These are phyloP conservation scores for Butyriboletus appendiculatus DNA, from an alignment of 1,284 basidiomycete species.

Conservation along the genomic window DNA sequence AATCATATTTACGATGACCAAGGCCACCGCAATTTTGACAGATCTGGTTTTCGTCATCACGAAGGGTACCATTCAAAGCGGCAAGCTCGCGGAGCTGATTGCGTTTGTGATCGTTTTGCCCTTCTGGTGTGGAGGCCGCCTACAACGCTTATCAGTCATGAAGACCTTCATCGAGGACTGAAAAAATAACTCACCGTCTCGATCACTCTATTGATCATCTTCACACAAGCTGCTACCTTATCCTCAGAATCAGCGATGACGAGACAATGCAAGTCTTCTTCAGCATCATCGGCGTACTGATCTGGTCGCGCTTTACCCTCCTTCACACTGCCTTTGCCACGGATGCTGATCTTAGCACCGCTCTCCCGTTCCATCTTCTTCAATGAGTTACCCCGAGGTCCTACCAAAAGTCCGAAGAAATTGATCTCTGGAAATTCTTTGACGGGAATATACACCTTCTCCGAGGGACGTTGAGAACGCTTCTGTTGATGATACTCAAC, in stretches of 20 bases:
- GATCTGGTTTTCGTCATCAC: conserved; percentile 99
- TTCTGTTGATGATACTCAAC: conserved; percentile 95
- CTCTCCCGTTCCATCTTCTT: conserved; percentile 99
- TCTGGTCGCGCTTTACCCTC: conserved; percentile 96
- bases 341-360: conserved; percentile 98
- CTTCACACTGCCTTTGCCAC: conserved; percentile 98
- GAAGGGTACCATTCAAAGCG: conserved; percentile 96
- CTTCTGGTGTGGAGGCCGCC: conserved; percentile 98
- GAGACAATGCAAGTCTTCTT: conserved; percentile 98
- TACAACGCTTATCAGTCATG: conserved; percentile 37
- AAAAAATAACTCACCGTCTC: conserved; percentile 75
- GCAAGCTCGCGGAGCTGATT: conserved; percentile 98
- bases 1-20: conserved; percentile 96
- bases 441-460: conserved; percentile 99
- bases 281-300: conserved; percentile 92
- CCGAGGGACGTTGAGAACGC: conserved; percentile 86
- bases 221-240: conserved; percentile 90
- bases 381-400: conserved; percentile 97
- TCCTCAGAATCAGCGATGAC: conserved; percentile 93
- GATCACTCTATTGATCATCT: conserved; percentile 96
- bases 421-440: conserved; percentile 99
- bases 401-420: conserved; percentile 98
- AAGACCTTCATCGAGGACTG: not conserved
- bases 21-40: conserved; percentile 98
- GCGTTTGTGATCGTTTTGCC: conserved; percentile 99